phyloP scores from a whole-genome alignment of 2,329 filamentous ascomycete species.

The Penicillium hesseltinei region DNA sequence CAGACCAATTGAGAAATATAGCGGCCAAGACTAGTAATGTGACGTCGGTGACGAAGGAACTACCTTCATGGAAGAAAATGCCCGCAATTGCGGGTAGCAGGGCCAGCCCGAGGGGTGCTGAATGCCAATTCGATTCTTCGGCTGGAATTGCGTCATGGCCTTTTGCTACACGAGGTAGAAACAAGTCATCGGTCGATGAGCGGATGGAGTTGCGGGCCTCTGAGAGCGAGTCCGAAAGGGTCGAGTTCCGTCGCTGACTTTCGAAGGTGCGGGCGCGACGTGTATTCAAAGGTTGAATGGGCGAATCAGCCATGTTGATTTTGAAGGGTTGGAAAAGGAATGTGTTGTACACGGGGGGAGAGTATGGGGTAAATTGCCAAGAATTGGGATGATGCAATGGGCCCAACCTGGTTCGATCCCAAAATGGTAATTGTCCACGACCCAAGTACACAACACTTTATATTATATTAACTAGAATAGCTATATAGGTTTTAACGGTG shows the following conservation, averaged over 20 bases:
- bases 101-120: conserved; percentile 77
- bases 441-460: not conserved
- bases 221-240: conserved; percentile 71
- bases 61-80: conserved; percentile 79
- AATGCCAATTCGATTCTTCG: conserved; percentile 70
- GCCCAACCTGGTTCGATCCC: not conserved
- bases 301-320: conserved; percentile 15
- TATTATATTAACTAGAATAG: not conserved
- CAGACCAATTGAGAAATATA: conserved; percentile 88
- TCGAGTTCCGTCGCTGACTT: conserved; percentile 67
- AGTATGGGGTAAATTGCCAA: conserved; percentile 1
- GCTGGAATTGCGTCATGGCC: conserved; percentile 26
- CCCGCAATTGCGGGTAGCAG: conserved; percentile 83
- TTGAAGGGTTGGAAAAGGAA: not conserved
- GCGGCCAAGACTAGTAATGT: conserved; percentile 76
- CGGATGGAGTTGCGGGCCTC: conserved; percentile 64
- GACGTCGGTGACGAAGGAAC: conserved; percentile 78
- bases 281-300: not conserved
- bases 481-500: no score
- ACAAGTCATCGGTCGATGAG: conserved; percentile 67
- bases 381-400: not conserved
- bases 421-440: not conserved
- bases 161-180: conserved; percentile 55
- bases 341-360: not conserved
- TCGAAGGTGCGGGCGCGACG: conserved; percentile 31